Evolutionary conservation across 805 yeast species (phyloP), one percentile per base, ranked within the genome.

Genomic region (Komagataella populi): DNA sequence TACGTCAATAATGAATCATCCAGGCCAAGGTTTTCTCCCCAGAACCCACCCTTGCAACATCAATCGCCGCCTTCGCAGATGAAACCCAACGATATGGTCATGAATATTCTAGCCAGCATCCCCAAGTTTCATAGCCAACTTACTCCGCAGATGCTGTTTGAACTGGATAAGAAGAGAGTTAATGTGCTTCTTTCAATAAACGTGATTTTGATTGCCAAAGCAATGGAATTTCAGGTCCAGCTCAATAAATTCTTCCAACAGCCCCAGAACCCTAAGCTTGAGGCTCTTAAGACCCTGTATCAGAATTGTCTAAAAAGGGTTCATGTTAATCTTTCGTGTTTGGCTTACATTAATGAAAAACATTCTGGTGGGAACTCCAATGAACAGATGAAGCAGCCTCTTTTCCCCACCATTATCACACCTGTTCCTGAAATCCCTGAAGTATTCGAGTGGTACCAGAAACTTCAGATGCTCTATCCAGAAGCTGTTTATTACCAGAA

Each of bases 351-450:
- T 22, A 67, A 67, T 50, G 71, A 68, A 43, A 61, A 62, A 45
- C 67, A 67, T 48, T 56, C 69, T 10, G 49, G 50, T 22, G 54
- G 54, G 36, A 48, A 53, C 49, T 52, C 60, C 48, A 55, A 63
- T 24, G 63, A 60, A 44, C 55, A 50, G 12, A 58, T 60, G 6
- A 62, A 60, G 48, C 63, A 62, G 48, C 62, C 59, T 52, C 50
- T 44, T 14, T 71, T 71, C 51, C 84, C 84, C 2, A 70, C 73
- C 30, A 74, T 78, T 45, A 69, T 77, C 53, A 65, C 76, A 1
- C 73, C 84, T 4, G 83, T 83, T 6, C 71, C 71, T 3, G 81
- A 76, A 47, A 68, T 77, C 65, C 80, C 81, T 0, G 83, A 77
- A 55, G 64, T 78, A 46, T 64, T 65, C 49, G 73, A 69, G 44